Evolutionary conservation across 2,329 filamentous ascomycete genomes (phyloP), one percentile per base, ranked within the genome.

Genomic region (Aschersonia sp.): DNA sequence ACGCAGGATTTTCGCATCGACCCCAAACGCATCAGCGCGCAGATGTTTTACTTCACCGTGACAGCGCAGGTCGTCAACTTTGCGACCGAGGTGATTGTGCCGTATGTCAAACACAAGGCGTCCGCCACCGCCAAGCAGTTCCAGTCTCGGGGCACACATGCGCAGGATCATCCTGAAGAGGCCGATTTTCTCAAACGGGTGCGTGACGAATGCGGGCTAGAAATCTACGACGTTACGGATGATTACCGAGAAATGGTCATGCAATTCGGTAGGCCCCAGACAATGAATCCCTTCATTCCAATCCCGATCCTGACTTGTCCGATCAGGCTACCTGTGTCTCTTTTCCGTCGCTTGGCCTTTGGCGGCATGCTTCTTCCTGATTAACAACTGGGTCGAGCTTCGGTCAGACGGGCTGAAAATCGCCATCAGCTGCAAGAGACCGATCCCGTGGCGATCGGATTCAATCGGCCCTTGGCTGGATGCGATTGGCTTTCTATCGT

Each of bases 361-460:
- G n/a, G 89, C 90, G 0, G 83, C 84, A 2, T 74, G 87, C 48
- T 90, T 84, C 1, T 97, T 97, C 68, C 69, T 97, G 10, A 70
- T 92, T 64, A 97, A 97, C 68, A 94, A 97, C 67, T 97, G 90
- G 88, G 70, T 98, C 49, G 92, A 97, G 62, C 76, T 97, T 40
- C 84, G 92, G 41, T 87, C 87, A 1, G 92, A 98, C 60, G 89
- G 90, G 2, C 76, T 95, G 67, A 98, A 98, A 64, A 94, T 97
- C 56, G 88, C 88, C 48, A 74, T 87, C 44, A 84, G 89, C 62
- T 89, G 87, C 71, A 84, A 90, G 58, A 81, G 92, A 4, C 92
- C 92, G 0, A 87, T 86, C 39, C 92, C 92, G 1, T 87, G 84
- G 76, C 80, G 92, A 47, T 81, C 87, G 1, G 92, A 97, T 66